These are phyloP conservation scores for Astrothelium subdiscretum DNA, from an alignment of 495 filamentous ascomycete species.

Conservation along the genomic window DNA sequence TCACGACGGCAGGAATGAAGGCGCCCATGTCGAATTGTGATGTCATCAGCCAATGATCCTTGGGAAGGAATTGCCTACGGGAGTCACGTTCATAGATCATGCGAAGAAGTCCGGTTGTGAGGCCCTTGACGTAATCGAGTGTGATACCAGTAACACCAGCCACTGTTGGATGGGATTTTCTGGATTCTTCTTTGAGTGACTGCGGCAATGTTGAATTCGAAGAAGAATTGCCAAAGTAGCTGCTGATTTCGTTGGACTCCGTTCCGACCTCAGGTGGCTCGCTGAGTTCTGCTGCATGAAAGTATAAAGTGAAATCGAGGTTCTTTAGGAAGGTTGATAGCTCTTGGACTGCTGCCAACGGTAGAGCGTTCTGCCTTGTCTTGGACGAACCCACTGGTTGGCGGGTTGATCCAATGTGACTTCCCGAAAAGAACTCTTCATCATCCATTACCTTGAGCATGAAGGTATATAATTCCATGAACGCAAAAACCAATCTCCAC, in stretches of 20 bases:
- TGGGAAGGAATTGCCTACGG: conserved; percentile 66
- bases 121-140: conserved; percentile 63
- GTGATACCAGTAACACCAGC: conserved; percentile 59
- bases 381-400: conserved; percentile 28
- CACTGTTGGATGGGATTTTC: conserved; percentile 18
- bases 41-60: conserved; percentile 90
- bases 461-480: conserved; percentile 89
- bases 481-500: conserved; percentile 82
- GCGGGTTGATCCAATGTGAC: neutral
- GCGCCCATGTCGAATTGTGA: conserved; percentile 81
- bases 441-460: conserved; percentile 87
- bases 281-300: conserved; percentile 58
- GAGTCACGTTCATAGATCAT: conserved; percentile 95
- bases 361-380: conserved; percentile 49
- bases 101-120: conserved; percentile 70
- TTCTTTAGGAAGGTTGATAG: conserved; percentile 84
- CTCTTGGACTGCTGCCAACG: conserved; percentile 55
- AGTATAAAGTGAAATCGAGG: conserved; percentile 83
- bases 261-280: neutral
- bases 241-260: conserved; percentile 26
- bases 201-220: neutral
- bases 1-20: conserved; percentile 76
- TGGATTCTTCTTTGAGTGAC: conserved; percentile 10
- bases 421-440: conserved; percentile 58
- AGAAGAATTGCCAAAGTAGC: conserved; percentile 38